Conservation (phyloP, 371 early-diverging fungal genomes). For the Mucor irregularis region DNA sequence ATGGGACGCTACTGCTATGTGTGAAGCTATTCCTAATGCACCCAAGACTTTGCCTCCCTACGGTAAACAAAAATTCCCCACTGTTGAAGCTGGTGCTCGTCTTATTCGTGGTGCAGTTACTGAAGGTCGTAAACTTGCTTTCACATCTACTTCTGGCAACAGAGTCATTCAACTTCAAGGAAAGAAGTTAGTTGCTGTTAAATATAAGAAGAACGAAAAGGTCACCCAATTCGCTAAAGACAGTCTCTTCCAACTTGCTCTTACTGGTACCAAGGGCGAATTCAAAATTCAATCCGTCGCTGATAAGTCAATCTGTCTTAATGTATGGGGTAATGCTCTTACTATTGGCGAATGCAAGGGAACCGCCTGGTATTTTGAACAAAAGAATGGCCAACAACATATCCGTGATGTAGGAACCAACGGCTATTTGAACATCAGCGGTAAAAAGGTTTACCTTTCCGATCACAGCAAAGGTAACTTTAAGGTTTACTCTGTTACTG, state of each 20-base stretch:
- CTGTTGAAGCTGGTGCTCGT: constrained; percentile 21
- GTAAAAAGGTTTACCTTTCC: neutral
- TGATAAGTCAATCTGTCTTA: constrained; percentile 12
- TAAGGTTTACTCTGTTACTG: constrained; percentile 9
- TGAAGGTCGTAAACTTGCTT: constrained; percentile 18
- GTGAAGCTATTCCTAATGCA: constrained; percentile 17
- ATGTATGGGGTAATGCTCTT: constrained; percentile 14
- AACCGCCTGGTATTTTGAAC: constrained; percentile 19
- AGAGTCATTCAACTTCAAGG: neutral
- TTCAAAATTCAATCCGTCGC: constrained; percentile 17
- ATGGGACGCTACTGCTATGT: constrained; percentile 31
- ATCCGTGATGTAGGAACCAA: constrained; percentile 13
- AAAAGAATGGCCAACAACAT: constrained; percentile 6
- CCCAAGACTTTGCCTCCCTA: constrained; percentile 28
- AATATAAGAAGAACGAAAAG: constrained; percentile 1
- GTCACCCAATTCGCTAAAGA: neutral
- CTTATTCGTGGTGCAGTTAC: constrained; percentile 22
- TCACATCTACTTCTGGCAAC: neutral
- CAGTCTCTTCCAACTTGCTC: constrained; percentile 3
- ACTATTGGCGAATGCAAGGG: constrained; percentile 18
- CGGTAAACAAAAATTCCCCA: constrained; percentile 26
- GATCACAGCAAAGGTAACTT: neutral
- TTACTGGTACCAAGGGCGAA: constrained; percentile 8
- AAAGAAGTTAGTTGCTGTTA: neutral
- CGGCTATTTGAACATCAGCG: constrained; percentile 4